A percentile compares a stretch with the other conserved stretches of the same genome.
These are phyloP conservation scores for Botrytis squamosa DNA, from an alignment of 2,329 filamentous ascomycete genomes.

Conservation along the genomic window DNA sequence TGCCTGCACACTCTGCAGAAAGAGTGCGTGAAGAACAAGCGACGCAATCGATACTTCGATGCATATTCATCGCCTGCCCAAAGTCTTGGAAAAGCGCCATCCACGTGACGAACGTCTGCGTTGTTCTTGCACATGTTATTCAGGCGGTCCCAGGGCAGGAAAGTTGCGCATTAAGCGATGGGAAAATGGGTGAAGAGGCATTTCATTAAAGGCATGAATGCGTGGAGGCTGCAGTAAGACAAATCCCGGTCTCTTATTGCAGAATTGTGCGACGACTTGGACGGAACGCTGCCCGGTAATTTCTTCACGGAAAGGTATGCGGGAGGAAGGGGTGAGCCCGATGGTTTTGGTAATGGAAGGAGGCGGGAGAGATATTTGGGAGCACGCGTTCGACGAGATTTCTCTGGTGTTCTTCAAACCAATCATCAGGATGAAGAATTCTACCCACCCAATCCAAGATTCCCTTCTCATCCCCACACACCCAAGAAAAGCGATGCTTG, in stretches of 20 bases:
- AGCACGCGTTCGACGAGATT: background rate
- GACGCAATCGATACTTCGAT: slow-evolving; percentile 9
- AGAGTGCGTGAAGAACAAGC: background rate
- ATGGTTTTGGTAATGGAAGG: background rate
- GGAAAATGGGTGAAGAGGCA: background rate
- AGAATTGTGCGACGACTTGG: slow-evolving; percentile 14
- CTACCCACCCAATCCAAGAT: background rate
- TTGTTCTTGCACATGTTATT: background rate
- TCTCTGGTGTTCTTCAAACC: background rate
- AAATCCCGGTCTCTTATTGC: slow-evolving; percentile 3
- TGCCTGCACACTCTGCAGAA: background rate
- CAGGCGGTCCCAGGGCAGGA: background rate
- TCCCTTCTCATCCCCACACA: background rate
- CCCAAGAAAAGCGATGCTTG: background rate
- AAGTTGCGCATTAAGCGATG: background rate
- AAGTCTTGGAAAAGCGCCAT: background rate
- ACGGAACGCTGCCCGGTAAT: background rate
- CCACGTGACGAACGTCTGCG: background rate
- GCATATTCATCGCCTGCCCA: background rate
- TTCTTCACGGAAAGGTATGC: slow-evolving; percentile 2
- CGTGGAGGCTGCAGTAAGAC: background rate
- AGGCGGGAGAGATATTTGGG: background rate
- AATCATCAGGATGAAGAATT: background rate
- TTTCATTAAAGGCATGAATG: background rate
- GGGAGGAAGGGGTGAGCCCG: background rate